These are phyloP conservation scores for Solidago caesia DNA, from an alignment of 129 eudicot species.

Conservation along the genomic window DNA sequence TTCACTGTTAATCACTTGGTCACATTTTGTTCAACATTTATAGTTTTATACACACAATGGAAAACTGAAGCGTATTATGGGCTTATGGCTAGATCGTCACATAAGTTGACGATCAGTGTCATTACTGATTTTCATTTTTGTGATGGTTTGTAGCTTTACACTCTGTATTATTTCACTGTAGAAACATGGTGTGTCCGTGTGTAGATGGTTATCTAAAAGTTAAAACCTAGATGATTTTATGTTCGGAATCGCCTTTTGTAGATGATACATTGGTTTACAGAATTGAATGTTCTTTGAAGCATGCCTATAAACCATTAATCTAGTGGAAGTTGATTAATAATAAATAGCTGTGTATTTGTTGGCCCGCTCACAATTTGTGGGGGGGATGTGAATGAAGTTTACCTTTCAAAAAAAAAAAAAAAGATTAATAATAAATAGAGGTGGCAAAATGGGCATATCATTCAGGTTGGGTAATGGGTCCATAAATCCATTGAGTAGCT, in stretches of 20 bases:
- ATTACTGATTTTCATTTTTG: background rate
- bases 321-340: background rate
- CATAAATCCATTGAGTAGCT: too few relatives aligned
- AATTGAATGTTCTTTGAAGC: background rate
- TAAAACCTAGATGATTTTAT: conserved; percentile 4
- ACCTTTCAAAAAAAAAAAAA: too few relatives aligned
- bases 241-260: background rate
- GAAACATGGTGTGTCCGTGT: background rate
- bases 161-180: background rate
- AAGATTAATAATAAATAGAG: too few relatives aligned
- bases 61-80: background rate
- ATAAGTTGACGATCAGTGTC: background rate
- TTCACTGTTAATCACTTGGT: conserved; percentile 1
- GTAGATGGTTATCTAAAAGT: background rate
- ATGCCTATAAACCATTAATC: background rate
- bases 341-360: too few relatives aligned
- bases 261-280: background rate
- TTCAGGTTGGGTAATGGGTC: too few relatives aligned
- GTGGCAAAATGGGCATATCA: too few relatives aligned
- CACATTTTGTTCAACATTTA: background rate
- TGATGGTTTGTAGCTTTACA: background rate
- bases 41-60: too few relatives aligned
- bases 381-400: too few relatives aligned
- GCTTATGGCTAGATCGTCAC: background rate
- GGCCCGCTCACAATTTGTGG: too few relatives aligned